Percentiles rank a stretch among this genome's conserved stretches.
These are phyloP conservation scores for Fusarium protoensiforme DNA, from an alignment of 2,329 filamentous ascomycete genomes.

Conservation along the genomic window DNA sequence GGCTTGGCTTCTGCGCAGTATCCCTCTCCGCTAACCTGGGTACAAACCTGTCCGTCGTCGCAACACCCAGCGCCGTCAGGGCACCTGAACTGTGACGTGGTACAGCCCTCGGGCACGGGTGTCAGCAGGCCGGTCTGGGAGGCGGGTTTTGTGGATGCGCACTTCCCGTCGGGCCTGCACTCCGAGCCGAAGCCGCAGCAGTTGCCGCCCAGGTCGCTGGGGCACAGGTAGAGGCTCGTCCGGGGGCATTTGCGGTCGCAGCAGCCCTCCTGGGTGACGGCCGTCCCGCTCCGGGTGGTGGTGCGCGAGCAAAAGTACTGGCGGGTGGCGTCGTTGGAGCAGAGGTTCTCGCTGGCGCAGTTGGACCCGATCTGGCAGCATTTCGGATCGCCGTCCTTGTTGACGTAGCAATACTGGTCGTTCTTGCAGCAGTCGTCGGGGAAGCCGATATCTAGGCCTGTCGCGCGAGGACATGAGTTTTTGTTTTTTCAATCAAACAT, in stretches of 20 bases:
- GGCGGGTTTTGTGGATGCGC: slow-evolving; percentile 46
- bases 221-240: slow-evolving; percentile 58
- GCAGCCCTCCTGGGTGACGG: slow-evolving; percentile 47
- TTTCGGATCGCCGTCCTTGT: slow-evolving; percentile 43
- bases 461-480: background rate
- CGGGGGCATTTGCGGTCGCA: slow-evolving; percentile 54
- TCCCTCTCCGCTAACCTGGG: slow-evolving; percentile 48
- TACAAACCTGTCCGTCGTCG: slow-evolving; percentile 56
- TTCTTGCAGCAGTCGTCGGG: slow-evolving; percentile 56
- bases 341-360: slow-evolving; percentile 53
- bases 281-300: slow-evolving; percentile 41
- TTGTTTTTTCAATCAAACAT: background rate
- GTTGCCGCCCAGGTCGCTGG: slow-evolving; percentile 55
- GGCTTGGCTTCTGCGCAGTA: slow-evolving; percentile 53
- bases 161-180: slow-evolving; percentile 53
- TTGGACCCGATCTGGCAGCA: slow-evolving; percentile 58
- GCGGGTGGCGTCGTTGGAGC: slow-evolving; percentile 41
- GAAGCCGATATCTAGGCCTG: slow-evolving; percentile 57
- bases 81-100: slow-evolving; percentile 57
- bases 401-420: slow-evolving; percentile 58
- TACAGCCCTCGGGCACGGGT: slow-evolving; percentile 55
- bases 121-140: slow-evolving; percentile 45
- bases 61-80: slow-evolving; percentile 63
- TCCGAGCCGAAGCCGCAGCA: slow-evolving; percentile 61
- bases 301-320: slow-evolving; percentile 49